These are phyloP conservation scores for Lentinus brumalis DNA, from an alignment of 768 basidiomycete species.

Conservation along the genomic window DNA sequence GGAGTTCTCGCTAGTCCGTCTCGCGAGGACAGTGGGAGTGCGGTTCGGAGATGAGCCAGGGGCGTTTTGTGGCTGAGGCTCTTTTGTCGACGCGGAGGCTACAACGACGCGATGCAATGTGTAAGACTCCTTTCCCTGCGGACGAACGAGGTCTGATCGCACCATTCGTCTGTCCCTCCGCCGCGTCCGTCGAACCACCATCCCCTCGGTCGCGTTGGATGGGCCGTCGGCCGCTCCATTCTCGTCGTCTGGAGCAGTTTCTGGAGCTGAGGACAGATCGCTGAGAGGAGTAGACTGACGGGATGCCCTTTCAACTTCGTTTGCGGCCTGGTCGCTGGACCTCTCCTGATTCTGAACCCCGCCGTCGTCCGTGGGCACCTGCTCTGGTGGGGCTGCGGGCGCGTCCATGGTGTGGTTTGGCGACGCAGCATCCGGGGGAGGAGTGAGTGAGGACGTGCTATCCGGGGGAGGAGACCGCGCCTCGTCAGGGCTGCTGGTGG, in stretches of 20 bases:
- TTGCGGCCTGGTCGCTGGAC: conserved; percentile 38
- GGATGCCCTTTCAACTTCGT: conserved; percentile 41
- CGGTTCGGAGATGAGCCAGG: not conserved
- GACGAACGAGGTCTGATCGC: not conserved
- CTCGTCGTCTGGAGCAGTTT: conserved; percentile 46
- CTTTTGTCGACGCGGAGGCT: not conserved
- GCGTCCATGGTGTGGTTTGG: conserved; percentile 15
- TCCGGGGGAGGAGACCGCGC: conserved; percentile 26
- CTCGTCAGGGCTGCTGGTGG: conserved; percentile 22
- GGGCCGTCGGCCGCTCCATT: conserved; percentile 4
- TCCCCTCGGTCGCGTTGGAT: conserved; percentile 5
- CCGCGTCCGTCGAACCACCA: not conserved
- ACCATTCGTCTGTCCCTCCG: not conserved
- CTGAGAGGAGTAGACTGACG: conserved; percentile 73
- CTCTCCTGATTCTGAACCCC: conserved; percentile 17
- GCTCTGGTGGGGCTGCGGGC: conserved; percentile 16
- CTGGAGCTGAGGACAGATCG: conserved; percentile 71
- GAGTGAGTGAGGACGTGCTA: conserved; percentile 31
- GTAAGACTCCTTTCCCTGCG: not conserved
- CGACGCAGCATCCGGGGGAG: conserved; percentile 27
- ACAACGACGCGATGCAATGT: not conserved
- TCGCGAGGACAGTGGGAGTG: not conserved
- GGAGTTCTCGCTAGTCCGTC: not conserved
- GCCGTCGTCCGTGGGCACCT: conserved; percentile 7
- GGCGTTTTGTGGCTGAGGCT: conserved; percentile 1